Percentiles rank a stretch among this genome's conserved stretches.
These are phyloP conservation scores for Seminavis robusta DNA, from an alignment of 108 stramenopile genomes.

Conservation along the genomic window DNA sequence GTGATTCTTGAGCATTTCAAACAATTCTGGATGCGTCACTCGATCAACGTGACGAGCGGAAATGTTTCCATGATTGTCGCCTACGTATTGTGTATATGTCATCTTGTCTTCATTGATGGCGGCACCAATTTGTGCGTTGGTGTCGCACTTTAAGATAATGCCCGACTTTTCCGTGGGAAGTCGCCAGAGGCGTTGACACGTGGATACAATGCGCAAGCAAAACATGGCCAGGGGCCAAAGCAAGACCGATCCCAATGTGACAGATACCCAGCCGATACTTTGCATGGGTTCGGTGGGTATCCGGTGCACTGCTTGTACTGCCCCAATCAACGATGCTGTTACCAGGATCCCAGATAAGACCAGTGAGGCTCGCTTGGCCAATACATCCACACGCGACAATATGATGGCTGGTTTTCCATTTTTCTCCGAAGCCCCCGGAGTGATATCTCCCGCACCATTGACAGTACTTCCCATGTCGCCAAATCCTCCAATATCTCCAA, in stretches of 20 bases:
- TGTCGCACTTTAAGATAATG: constrained; percentile 1
- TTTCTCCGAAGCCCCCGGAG: no score
- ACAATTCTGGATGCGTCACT: no score
- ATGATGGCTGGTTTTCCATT: no score
- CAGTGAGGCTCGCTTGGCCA: constrained; percentile 1
- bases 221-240: constrained; percentile 28
- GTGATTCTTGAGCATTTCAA: no score
- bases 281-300: constrained; percentile 14
- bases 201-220: constrained; percentile 3
- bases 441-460: no score
- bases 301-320: constrained; percentile 7
- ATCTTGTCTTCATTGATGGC: no score
- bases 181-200: neutral
- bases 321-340: constrained; percentile 4
- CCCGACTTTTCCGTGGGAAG: neutral
- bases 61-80: no score
- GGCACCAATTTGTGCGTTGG: no score
- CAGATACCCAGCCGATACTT: constrained; percentile 22
- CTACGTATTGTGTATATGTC: no score
- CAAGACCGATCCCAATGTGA: constrained; percentile 18
- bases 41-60: no score
- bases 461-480: constrained; percentile 8
- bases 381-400: no score
- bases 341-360: constrained; percentile 15
- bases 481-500: constrained; percentile 9